Evolutionary conservation across 2,329 filamentous ascomycete genomes (phyloP).

Genomic region (Talaromyces sp.): DNA sequence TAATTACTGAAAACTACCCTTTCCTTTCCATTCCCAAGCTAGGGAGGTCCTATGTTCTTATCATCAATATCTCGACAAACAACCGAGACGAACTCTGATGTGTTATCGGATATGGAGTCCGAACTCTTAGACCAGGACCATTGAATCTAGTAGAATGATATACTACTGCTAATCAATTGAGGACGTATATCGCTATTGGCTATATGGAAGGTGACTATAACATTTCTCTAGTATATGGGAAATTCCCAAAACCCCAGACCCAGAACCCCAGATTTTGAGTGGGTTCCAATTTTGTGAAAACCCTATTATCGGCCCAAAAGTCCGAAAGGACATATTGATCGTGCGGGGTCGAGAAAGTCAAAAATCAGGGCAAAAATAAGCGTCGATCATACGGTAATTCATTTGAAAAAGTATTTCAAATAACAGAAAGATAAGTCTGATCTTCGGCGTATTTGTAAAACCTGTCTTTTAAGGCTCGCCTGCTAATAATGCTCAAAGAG

Average conservation of each 20-base stretch:
- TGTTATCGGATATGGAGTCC: not conserved
- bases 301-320: not conserved
- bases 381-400: not conserved
- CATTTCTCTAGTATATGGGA: not conserved
- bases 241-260: not conserved
- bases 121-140: not conserved
- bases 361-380: not conserved
- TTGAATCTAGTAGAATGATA: not conserved
- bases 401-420: not conserved
- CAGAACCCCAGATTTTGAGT: not conserved
- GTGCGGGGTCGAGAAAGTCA: not conserved
- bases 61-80: not conserved
- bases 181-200: not conserved
- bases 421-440: not conserved
- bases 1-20: not conserved
- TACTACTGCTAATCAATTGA: not conserved
- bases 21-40: not conserved
- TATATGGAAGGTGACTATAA: not conserved
- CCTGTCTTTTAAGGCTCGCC: not conserved
- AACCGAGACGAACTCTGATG: not conserved
- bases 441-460: not conserved
- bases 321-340: not conserved
- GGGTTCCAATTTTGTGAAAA: not conserved
- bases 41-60: not conserved
- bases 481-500: not conserved